A percentile compares a stretch with the other conserved stretches of the same genome.
These are phyloP conservation scores for Podila epicladia DNA, from an alignment of 192 early-diverging fungal genomes.

Conservation along the genomic window DNA sequence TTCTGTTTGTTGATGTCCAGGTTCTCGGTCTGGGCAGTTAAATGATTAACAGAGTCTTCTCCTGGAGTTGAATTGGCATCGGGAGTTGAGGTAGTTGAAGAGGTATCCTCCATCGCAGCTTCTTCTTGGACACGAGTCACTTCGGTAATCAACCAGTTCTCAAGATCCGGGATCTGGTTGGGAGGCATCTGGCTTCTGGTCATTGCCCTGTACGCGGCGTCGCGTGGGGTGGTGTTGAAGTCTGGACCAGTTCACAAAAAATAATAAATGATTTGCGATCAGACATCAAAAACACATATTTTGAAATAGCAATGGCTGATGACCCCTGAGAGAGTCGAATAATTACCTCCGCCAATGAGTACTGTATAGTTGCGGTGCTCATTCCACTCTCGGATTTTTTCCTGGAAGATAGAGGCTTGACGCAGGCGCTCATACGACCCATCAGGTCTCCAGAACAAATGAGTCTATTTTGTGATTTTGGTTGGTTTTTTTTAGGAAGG, in stretches of 20 bases:
- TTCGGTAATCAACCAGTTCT: slow-evolving; percentile 35
- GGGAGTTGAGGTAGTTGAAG: neutral
- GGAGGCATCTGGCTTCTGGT: slow-evolving; percentile 59
- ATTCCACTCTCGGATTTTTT: slow-evolving; percentile 46
- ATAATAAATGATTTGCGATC: neutral
- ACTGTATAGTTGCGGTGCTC: slow-evolving; percentile 30
- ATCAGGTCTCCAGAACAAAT: slow-evolving; percentile 52
- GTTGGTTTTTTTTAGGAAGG: neutral
- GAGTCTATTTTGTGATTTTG: slow-evolving; percentile 15
- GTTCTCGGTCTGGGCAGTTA: slow-evolving; percentile 13
- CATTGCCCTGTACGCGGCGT: slow-evolving; percentile 65
- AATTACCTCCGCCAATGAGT: slow-evolving; percentile 46
- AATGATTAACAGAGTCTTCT: slow-evolving; percentile 12
- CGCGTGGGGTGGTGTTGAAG: slow-evolving; percentile 69
- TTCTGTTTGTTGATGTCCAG: slow-evolving; percentile 5
- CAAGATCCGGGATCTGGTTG: slow-evolving; percentile 30
- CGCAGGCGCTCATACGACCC: slow-evolving; percentile 51
- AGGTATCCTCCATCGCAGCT: neutral
- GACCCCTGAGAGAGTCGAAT: neutral
- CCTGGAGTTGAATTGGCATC: neutral
- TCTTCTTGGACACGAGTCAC: slow-evolving; percentile 32
- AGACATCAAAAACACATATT: neutral
- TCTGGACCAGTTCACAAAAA: slow-evolving; percentile 51
- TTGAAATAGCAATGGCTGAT: neutral
- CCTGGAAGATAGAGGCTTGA: slow-evolving; percentile 38